Conservation (phyloP, 306 rosid species). For the Quercus robur region DNA sequence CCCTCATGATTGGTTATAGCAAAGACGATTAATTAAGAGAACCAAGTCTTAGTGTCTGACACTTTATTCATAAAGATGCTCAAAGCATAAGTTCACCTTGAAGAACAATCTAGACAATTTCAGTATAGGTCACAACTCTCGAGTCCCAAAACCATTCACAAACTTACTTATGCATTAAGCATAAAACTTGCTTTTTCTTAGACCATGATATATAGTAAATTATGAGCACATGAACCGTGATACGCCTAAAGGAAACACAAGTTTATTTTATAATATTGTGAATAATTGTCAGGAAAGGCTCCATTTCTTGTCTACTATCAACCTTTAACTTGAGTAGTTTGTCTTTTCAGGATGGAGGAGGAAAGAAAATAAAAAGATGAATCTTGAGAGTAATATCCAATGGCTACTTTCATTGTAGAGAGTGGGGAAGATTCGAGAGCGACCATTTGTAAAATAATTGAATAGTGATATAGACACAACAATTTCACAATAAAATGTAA, state of each 20-base stretch:
- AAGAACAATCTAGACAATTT: not conserved
- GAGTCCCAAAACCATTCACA: not conserved
- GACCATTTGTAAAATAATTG: not conserved
- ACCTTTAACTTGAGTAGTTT: not conserved
- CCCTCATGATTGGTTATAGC: no score
- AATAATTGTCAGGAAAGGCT: constrained; percentile 21
- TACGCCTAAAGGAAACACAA: not conserved
- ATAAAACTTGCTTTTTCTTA: constrained; percentile 30
- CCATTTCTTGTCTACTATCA: constrained; percentile 16
- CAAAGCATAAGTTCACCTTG: not conserved
- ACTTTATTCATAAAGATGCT: no score
- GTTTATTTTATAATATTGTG: constrained; percentile 1
- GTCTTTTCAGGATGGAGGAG: not conserved
- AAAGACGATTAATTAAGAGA: no score
- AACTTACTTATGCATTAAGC: constrained; percentile 73
- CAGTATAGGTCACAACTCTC: not conserved
- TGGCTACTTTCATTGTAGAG: not conserved
- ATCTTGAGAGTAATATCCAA: not conserved
- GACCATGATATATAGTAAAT: not conserved
- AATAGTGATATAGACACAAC: no score
- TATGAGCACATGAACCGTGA: constrained; percentile 22
- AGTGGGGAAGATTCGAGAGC: not conserved
- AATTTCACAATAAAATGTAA: no score
- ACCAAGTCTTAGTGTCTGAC: no score
- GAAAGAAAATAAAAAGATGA: not conserved